phyloP scores from a whole-genome alignment of 1,139 yeast species.

The Hanseniaspora sp. region DNA sequence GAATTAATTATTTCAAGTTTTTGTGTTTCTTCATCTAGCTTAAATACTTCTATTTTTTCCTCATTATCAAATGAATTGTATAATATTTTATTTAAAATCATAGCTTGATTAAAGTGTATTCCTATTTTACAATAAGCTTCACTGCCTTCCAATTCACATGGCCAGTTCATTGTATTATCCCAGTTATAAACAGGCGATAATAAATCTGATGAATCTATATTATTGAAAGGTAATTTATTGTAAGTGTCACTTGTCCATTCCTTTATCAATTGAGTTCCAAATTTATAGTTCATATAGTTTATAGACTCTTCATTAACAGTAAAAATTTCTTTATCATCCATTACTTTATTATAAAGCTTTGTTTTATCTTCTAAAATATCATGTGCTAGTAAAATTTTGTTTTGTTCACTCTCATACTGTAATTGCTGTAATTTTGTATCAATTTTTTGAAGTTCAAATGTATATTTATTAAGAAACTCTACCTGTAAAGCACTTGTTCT shows the following conservation, averaged over 20 bases:
- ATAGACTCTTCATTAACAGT: background rate
- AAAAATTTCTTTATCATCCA: background rate
- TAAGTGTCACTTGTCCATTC: slow-evolving; percentile 8
- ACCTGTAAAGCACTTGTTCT: background rate
- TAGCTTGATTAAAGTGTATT: background rate
- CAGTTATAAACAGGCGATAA: background rate
- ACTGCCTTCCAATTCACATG: background rate
- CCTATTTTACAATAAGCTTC: background rate
- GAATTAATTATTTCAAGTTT: background rate
- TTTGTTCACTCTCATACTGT: background rate
- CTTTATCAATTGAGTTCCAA: slow-evolving; percentile 1
- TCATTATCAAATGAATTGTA: background rate
- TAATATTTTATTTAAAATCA: background rate
- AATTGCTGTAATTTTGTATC: background rate
- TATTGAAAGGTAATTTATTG: background rate
- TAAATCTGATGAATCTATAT: background rate
- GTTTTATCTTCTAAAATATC: background rate
- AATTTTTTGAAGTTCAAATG: background rate
- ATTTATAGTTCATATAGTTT: slow-evolving; percentile 9
- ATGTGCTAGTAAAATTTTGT: background rate
- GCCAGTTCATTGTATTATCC: slow-evolving; percentile 5
- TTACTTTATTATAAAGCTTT: background rate
- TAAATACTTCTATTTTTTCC: background rate
- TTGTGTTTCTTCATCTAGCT: background rate
- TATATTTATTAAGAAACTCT: background rate